A percentile compares a stretch with the other conserved stretches of the same genome.
Conservation (phyloP, 352 stramenopile species). For the Aphanomyces invadans region DNA sequence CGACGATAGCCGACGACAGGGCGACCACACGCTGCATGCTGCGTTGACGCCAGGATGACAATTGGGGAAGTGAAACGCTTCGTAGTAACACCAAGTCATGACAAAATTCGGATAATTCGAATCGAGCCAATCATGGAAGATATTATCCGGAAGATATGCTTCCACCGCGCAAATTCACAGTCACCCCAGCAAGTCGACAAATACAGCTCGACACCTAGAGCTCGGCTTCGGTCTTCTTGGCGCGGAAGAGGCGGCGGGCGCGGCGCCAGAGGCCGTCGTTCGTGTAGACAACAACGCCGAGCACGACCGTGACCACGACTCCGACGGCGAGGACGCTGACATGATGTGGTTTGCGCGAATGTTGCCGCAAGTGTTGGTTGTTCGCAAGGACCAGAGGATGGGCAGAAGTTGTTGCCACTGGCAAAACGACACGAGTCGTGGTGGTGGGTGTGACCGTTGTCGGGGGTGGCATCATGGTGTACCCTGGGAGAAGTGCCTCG, state of each 20-base stretch:
- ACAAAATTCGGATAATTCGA: background rate
- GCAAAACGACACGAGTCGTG: background rate
- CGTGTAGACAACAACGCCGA: slow-evolving; percentile 19
- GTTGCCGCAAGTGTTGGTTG: background rate
- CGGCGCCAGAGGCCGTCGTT: slow-evolving; percentile 21
- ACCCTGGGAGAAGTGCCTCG: slow-evolving; percentile 15
- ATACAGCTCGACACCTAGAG: background rate
- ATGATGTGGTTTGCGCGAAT: slow-evolving; percentile 4
- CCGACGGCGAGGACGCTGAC: background rate
- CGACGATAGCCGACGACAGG: background rate
- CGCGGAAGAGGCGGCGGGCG: background rate
- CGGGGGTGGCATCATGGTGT: slow-evolving; percentile 4
- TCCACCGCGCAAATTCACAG: background rate
- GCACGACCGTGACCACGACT: background rate
- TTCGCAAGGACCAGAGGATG: background rate
- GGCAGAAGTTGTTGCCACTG: background rate
- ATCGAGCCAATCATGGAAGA: too few relatives aligned
- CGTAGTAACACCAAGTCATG: too few relatives aligned
- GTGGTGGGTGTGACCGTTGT: background rate
- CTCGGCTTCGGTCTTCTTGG: background rate
- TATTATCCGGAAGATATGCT: slow-evolving; percentile 10
- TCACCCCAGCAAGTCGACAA: background rate
- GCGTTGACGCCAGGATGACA: background rate
- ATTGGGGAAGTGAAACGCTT: too few relatives aligned
- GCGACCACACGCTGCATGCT: background rate